Conservation (phyloP, 2,329 filamentous ascomycete genomes). For the Fusarium coicis region DNA sequence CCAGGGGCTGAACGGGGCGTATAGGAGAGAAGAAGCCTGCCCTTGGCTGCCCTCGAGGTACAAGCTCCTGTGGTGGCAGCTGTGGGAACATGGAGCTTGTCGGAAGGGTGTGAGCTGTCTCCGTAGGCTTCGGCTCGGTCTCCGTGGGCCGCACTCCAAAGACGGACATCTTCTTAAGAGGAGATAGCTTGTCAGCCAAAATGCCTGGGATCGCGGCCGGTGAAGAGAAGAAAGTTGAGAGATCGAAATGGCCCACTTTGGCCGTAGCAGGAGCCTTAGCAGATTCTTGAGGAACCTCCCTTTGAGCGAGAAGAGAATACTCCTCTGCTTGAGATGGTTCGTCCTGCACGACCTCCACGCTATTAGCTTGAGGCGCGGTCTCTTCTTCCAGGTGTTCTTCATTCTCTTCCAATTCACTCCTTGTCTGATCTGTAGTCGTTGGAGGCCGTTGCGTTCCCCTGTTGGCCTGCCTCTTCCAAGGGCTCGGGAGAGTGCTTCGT, state of each 20-base stretch:
- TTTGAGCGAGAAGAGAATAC: slow-evolving; percentile 57
- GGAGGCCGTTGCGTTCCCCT: slow-evolving; percentile 37
- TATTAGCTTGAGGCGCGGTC: slow-evolving; percentile 20
- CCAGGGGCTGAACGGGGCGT: slow-evolving; percentile 11
- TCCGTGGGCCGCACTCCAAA: slow-evolving; percentile 27
- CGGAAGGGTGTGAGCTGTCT: slow-evolving; percentile 41
- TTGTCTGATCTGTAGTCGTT: neutral
- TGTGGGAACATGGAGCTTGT: slow-evolving; percentile 56
- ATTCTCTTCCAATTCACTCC: neutral
- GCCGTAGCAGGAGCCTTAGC: slow-evolving; percentile 36
- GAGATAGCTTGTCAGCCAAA: slow-evolving; percentile 48
- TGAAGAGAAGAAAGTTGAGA: slow-evolving; percentile 68
- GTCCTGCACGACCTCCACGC: slow-evolving; percentile 15
- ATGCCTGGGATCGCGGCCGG: slow-evolving; percentile 56
- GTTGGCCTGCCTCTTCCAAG: slow-evolving; percentile 50
- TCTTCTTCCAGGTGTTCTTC: neutral
- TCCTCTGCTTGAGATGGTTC: slow-evolving; percentile 50
- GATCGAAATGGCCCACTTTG: slow-evolving; percentile 55
- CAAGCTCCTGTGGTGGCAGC: slow-evolving; percentile 47
- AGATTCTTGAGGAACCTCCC: slow-evolving; percentile 16
- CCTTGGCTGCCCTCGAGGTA: slow-evolving; percentile 46
- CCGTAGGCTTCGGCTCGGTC: slow-evolving; percentile 32
- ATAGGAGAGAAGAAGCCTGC: slow-evolving; percentile 52
- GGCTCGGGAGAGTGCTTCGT: slow-evolving; percentile 49
- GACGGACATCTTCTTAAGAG: slow-evolving; percentile 36